Percentiles rank a stretch among this genome's conserved stretches.
These are phyloP conservation scores for Penicillium simplicissimum DNA, from an alignment of 495 filamentous ascomycete species.

Conservation along the genomic window DNA sequence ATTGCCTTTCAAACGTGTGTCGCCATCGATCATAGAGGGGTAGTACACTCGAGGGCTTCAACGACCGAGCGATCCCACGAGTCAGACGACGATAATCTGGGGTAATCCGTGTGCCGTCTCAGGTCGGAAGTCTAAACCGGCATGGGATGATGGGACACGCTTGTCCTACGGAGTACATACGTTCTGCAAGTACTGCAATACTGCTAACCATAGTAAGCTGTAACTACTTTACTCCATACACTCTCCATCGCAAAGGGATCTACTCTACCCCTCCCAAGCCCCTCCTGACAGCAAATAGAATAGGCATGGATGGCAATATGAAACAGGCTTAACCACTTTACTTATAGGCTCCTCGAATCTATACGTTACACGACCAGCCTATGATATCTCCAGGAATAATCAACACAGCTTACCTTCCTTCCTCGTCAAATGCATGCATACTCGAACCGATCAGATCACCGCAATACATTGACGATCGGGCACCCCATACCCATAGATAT, in stretches of 20 bases:
- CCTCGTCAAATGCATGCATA: neutral
- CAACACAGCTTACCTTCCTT: neutral
- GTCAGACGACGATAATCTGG: slow-evolving; percentile 6
- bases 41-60: neutral
- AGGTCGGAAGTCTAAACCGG: neutral
- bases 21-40: neutral
- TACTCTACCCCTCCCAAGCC: neutral
- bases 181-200: neutral
- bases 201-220: neutral
- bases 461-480: neutral
- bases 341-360: neutral
- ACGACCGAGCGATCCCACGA: neutral
- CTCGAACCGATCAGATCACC: too few relatives aligned
- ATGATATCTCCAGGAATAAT: neutral
- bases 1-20: neutral
- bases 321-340: neutral
- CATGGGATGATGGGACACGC: neutral
- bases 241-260: neutral
- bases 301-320: neutral
- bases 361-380: neutral
- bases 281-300: neutral
- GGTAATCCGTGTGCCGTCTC: slow-evolving; percentile 2
- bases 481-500: neutral
- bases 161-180: neutral
- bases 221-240: neutral